Base-by-base conservation (phyloP, 495 filamentous ascomycete species). In the Bathelium albidoporum region DNA sequence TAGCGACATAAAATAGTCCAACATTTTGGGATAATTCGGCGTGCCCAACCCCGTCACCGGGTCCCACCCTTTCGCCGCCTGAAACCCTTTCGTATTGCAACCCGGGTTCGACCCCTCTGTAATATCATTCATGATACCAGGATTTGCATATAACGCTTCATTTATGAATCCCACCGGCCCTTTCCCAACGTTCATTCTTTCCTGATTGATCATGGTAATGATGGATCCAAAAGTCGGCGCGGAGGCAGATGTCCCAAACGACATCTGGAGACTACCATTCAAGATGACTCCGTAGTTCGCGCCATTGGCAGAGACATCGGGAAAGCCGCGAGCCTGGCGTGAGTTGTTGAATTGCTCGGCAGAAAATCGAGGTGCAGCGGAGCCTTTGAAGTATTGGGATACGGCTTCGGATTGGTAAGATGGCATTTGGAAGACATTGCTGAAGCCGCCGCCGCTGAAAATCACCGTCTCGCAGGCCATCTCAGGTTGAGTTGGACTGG, bases 401-500 rank as follows among this genome's bases (percentile, higher is more conserved):
- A 89, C 81, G 1, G 79, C 79, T 1, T 68, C 31, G 14, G 76
- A 44, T 69, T 90, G 86, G 66, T 83, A 89, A 10, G 64, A 59
- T 0, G 86, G 84, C 9, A 78, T 71, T 28, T 73, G 67, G 71
- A 85, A 89, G 70, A 87, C 77, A 67, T 88, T 87, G 63, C 81
- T 85, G 73, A 89, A 88, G 9, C 85, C 85, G 32, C 85, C 84
- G 22, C 85, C 84, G 7, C 55, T 60, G 58, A 36, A 60, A 52
- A 76, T 66, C 14, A 60, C 59, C 16, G 26, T 32, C 24, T 65
- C 60, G 39, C 64, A 36, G 43, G 22, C 60, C 14, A 20, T 18
- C 10, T 44, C 62, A 31, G 58, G 28, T 16, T 61, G n/a, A 18
- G 43, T 58, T 5, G 12, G 12, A 55, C 20, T 55, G 5, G 49